Evolutionary conservation across 495 filamentous ascomycete genomes (phyloP), one percentile per base, ranked within the genome.

Genomic region (Cercophora sp.): DNA sequence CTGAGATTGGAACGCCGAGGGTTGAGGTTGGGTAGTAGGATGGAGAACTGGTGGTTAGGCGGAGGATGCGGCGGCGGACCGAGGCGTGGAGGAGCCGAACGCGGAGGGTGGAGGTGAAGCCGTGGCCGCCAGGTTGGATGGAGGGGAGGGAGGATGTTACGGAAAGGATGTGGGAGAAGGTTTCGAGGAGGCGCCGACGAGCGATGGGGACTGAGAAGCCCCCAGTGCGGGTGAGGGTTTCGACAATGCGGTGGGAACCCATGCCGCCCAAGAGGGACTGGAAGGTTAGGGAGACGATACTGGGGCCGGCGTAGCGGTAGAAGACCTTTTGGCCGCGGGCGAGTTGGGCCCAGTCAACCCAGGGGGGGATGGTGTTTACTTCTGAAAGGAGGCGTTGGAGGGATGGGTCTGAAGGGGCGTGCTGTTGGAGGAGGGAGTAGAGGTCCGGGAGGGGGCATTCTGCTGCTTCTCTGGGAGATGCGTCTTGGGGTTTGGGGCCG

Each of bases 321-420:
- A 85, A 86, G 0, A 85, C 76, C 20, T 81, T 73, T 63, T 89
- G 86, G 0, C 82, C 86, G 59, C 87, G 69, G 55, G 77, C 69
- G 56, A 95, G 85, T 62, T 90, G 87, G 8, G 78, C 75, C 87
- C 87, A 93, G 64, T 90, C 82, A 1, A 94, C 89, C 88, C 88
- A 94, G 11, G 75, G 68, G 0, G 88, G 89, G 16, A 90, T 66
- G 1, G 79, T 84, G 57, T 83, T 85, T 43, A 88, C 71, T 60
- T 92, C 76, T 0, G 55, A 62, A 88, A 88, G 91, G 5, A 94
- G 62, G 26, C 76, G 59, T 8, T 68, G 57, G 25, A 91, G 71
- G 45, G 76, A 79, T 5, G 76, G 70, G 61, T 91, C 79, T 5
- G 73, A 66, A 8, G 68, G 56, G 5, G 73, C 73, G 66, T 90